A percentile compares a stretch with the other conserved stretches of the same genome.
phyloP scores from a whole-genome alignment of 257 asterid species.

The Solanum phureja region DNA sequence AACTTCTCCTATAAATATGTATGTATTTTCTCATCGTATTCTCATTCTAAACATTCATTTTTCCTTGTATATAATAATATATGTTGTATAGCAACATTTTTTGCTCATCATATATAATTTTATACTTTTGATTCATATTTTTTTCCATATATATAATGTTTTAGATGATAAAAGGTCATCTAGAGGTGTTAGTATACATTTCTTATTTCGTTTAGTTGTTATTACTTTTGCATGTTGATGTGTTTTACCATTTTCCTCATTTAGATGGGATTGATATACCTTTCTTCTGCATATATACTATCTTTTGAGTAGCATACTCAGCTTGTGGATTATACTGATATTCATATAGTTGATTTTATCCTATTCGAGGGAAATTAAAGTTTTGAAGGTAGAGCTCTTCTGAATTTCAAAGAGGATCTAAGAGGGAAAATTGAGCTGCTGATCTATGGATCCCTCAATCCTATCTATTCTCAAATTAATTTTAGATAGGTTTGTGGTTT shows the following conservation, averaged over 20 bases:
- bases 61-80: neutral
- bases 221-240: neutral
- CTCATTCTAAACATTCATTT: neutral
- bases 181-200: neutral
- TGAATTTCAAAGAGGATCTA: conserved; percentile 76
- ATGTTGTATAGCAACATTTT: neutral
- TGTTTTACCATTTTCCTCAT: neutral
- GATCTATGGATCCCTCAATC: conserved; percentile 69
- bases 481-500: conserved; percentile 54
- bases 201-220: neutral
- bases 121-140: neutral
- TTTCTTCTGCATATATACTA: neutral
- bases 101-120: neutral
- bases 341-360: neutral
- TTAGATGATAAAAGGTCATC: neutral
- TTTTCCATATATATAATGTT: neutral
- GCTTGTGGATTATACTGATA: neutral
- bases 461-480: conserved; percentile 13
- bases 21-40: neutral
- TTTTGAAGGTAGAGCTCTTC: conserved; percentile 63
- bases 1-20: neutral
- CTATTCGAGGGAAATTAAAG: neutral
- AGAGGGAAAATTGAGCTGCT: conserved; percentile 61
- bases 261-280: neutral
- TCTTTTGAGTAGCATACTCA: neutral